Evolutionary conservation across 129 eudicot genomes (phyloP).

Genomic region (Pulicaria dysenterica): DNA sequence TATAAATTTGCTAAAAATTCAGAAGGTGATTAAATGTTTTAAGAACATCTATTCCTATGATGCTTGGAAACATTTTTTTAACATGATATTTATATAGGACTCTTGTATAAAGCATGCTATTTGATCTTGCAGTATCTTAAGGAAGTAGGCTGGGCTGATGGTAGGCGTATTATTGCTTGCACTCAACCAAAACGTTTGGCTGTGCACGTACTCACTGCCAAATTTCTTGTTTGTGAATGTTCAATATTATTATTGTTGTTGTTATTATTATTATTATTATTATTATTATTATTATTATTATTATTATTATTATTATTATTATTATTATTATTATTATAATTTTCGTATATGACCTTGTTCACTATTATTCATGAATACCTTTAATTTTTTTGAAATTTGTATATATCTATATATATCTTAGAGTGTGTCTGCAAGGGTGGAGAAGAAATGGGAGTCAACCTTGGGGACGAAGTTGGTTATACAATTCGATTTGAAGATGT

Average conservation of each 20-base stretch:
- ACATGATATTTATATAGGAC: too few species aligned
- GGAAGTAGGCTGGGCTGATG: slow-evolving; percentile 97
- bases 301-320: too few species aligned
- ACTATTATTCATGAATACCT: background rate
- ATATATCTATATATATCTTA: slow-evolving; percentile 24
- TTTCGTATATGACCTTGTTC: background rate
- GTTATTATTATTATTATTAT: too few species aligned
- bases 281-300: too few species aligned
- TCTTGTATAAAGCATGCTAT: background rate
- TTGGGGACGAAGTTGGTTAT: slow-evolving; percentile 97
- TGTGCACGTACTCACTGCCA: slow-evolving; percentile 59
- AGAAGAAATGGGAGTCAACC: slow-evolving; percentile 96
- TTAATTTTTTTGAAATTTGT: background rate
- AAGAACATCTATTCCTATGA: too few species aligned
- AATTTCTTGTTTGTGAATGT: slow-evolving; percentile 2
- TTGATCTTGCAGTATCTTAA: slow-evolving; percentile 62
- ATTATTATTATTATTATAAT: too few species aligned
- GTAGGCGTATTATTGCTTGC: slow-evolving; percentile 80
- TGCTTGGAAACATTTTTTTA: too few species aligned
- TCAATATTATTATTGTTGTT: background rate
- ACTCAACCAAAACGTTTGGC: slow-evolving; percentile 95
- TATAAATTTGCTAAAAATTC: too few species aligned
- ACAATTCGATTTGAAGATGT: slow-evolving; percentile 93
- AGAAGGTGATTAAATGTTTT: too few species aligned
- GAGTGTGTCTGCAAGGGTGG: slow-evolving; percentile 90